Base-by-base conservation (phyloP, 2,329 filamentous ascomycete genomes). In the Trichoderma simmonsii region DNA sequence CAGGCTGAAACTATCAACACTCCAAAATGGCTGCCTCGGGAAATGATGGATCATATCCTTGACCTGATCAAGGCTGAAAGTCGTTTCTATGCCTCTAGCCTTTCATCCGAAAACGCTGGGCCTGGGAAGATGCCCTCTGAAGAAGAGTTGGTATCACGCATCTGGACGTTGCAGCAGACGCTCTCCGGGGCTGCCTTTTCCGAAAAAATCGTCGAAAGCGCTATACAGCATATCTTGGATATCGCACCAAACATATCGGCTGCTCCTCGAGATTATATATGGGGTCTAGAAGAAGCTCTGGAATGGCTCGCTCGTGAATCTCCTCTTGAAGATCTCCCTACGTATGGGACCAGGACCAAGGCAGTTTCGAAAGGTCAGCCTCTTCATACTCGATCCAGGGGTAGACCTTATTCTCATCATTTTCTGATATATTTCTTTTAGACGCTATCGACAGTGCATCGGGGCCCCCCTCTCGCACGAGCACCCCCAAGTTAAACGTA, bases 251-350 rank as follows among this genome's bases (percentile, higher is more conserved):
- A 89, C 73, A 86, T 91, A 70, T 83, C 85, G 3, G 77, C 84
- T 12, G 82, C 83, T 24, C 85, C 81, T 73, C 91, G 89, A 75
- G 92, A 94, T 74, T 86, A 86, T 57, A 87, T 94, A 15, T 97
- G 94, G 93, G 94, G 95, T 11, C 83, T 98, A 43, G 92, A 97
- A 73, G 95, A 97, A 81, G 90, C 93, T 30, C 81, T 99, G 24
- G 93, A 98, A 76, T 97, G 94, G 93, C 86, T 98, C 69, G 93
- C 94, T n/a, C 85, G 93, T 75, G 89, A 96, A 78, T 93, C 91
- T 76, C 83, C 86, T 15, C 83, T 86, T 74, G 87, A 90, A 1
- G 91, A 95, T 76, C 85, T 95, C 43, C 92, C 92, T 6, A 86
- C 89, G 61, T 97, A 96, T 79, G 90, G 92, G 51, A 75, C 73